Conservation (phyloP, 805 yeast species). For the Ogataea nakhonphanomensis region DNA sequence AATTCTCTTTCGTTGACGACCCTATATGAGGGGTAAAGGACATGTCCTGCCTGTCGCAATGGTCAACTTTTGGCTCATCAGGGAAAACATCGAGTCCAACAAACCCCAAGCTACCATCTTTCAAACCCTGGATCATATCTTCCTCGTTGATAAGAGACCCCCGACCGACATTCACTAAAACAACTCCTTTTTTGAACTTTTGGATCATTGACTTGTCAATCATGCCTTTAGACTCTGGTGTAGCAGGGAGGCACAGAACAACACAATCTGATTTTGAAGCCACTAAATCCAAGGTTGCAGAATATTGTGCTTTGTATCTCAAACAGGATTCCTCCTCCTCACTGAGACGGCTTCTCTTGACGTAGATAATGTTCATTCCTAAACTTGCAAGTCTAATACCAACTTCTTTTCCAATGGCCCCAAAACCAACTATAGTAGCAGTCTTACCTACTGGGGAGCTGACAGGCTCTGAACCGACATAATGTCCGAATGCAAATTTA, state of each 20-base stretch:
- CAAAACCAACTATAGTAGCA: slow-evolving; percentile 70
- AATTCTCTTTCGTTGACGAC: slow-evolving; percentile 58
- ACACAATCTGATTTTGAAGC: slow-evolving; percentile 45
- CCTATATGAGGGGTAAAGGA: slow-evolving; percentile 70
- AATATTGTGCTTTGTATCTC: slow-evolving; percentile 45
- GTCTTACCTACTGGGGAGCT: slow-evolving; percentile 55
- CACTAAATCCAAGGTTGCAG: slow-evolving; percentile 41
- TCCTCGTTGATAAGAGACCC: slow-evolving; percentile 66
- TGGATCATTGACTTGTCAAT: slow-evolving; percentile 47
- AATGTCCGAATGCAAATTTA: slow-evolving; percentile 38
- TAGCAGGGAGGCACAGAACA: slow-evolving; percentile 65
- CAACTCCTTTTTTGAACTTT: slow-evolving; percentile 48
- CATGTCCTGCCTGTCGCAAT: slow-evolving; percentile 56
- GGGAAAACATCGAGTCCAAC: slow-evolving; percentile 75
- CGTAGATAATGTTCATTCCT: slow-evolving; percentile 64
- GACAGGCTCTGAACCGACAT: slow-evolving; percentile 41
- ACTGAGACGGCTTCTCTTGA: slow-evolving; percentile 48
- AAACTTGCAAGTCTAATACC: slow-evolving; percentile 53
- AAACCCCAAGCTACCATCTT: slow-evolving; percentile 55
- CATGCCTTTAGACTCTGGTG: slow-evolving; percentile 53
- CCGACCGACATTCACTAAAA: slow-evolving; percentile 73
- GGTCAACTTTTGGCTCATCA: slow-evolving; percentile 55
- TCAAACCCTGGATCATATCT: slow-evolving; percentile 59
- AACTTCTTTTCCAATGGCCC: slow-evolving; percentile 66
- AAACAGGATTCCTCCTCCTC: slow-evolving; percentile 35